A percentile compares a stretch with the other conserved stretches of the same genome.
Evolutionary conservation across 768 basidiomycete species (phyloP).

Genomic region (Lyophyllum shimeji): DNA sequence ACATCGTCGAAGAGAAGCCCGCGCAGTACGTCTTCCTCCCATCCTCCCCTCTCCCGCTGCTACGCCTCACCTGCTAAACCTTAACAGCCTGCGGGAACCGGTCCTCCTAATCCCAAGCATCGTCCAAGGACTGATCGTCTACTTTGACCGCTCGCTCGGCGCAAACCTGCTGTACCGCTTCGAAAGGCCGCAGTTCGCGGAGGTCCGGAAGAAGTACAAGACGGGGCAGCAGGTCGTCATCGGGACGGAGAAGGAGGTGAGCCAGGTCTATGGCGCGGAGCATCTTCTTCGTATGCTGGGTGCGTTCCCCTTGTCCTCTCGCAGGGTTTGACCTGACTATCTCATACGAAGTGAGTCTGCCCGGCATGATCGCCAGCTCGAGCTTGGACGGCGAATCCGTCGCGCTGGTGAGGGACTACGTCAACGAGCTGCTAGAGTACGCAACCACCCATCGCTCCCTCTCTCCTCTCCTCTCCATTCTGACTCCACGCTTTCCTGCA

Average conservation of each 20-base stretch:
- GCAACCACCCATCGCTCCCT: slow-evolving; percentile 16
- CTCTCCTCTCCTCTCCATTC: background rate
- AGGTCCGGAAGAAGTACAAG: slow-evolving; percentile 68
- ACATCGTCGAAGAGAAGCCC: slow-evolving; percentile 53
- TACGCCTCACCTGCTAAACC: background rate
- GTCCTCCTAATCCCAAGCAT: slow-evolving; percentile 74
- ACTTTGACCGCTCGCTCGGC: slow-evolving; percentile 92
- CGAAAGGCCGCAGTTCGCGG: slow-evolving; percentile 90
- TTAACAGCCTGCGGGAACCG: slow-evolving; percentile 63
- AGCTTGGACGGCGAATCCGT: slow-evolving; percentile 91
- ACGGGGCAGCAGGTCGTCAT: slow-evolving; percentile 71
- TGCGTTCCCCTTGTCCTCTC: slow-evolving; percentile 34
- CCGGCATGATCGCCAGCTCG: slow-evolving; percentile 85
- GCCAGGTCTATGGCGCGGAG: slow-evolving; percentile 90
- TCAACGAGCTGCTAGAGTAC: slow-evolving; percentile 83
- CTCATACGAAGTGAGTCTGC: slow-evolving; percentile 71
- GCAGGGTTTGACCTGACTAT: background rate
- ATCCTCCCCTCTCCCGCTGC: background rate
- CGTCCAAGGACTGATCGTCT: slow-evolving; percentile 79
- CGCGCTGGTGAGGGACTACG: slow-evolving; percentile 80
- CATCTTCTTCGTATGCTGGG: slow-evolving; percentile 92
- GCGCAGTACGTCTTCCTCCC: slow-evolving; percentile 37
- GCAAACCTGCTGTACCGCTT: slow-evolving; percentile 92
- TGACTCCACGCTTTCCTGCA: background rate
- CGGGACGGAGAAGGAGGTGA: slow-evolving; percentile 81